phyloP scores from a whole-genome alignment of 2,329 filamentous ascomycete genomes.

The Xylaria multiplex region DNA sequence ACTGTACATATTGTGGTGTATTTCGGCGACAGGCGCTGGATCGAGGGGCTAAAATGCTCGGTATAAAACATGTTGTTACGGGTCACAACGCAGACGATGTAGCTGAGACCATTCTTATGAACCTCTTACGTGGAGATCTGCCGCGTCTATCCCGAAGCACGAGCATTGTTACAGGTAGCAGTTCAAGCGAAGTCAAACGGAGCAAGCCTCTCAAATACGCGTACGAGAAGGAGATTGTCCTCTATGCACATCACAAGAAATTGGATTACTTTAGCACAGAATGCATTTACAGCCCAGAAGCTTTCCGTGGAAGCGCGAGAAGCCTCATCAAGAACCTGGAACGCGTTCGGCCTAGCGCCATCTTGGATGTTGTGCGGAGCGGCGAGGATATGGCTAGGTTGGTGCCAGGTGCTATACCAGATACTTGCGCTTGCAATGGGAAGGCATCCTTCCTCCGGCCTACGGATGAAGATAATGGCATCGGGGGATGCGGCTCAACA shows the following conservation, averaged over 20 bases:
- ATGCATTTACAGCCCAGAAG: constrained; percentile 97
- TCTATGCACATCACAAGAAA: constrained; percentile 97
- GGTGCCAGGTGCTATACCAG: constrained; percentile 70
- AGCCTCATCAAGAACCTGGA: constrained; percentile 95
- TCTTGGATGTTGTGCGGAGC: constrained; percentile 91
- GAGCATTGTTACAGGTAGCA: constrained; percentile 83
- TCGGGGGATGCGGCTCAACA: constrained; percentile 79
- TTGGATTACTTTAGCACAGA: constrained; percentile 98
- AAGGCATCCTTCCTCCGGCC: constrained; percentile 50
- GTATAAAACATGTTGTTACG: constrained; percentile 92
- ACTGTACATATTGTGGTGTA: constrained; percentile 98
- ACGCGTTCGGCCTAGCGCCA: constrained; percentile 90
- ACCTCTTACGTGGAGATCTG: constrained; percentile 88
- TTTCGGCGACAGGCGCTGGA: constrained; percentile 95
- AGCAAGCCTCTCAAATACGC: constrained; percentile 98
- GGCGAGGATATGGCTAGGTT: constrained; percentile 95
- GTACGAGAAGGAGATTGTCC: constrained; percentile 98
- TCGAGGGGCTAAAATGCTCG: constrained; percentile 85
- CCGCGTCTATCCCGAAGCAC: constrained; percentile 88
- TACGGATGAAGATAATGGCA: constrained; percentile 61
- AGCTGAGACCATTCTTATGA: constrained; percentile 98
- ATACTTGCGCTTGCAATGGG: constrained; percentile 59
- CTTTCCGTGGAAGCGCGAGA: constrained; percentile 91
- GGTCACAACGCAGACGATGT: constrained; percentile 98
- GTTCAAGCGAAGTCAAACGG: constrained; percentile 87